Evolutionary conservation across 768 basidiomycete species (phyloP).

Genomic region (Serendipita sp.): DNA sequence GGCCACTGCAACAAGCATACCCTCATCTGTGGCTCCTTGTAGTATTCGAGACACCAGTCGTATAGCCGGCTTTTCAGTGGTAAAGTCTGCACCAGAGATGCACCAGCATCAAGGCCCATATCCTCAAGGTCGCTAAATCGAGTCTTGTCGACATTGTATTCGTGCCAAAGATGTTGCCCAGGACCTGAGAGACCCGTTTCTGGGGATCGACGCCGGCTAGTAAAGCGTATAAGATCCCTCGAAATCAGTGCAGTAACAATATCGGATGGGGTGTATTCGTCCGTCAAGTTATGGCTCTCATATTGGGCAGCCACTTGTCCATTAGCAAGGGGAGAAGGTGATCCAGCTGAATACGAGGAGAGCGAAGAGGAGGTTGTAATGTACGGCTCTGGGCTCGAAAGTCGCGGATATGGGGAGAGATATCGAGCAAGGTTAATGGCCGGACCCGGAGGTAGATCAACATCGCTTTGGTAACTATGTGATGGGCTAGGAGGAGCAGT

Average conservation of each 20-base stretch:
- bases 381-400: constrained; percentile 16
- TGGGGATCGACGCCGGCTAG: background rate
- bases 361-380: constrained; percentile 8
- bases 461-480: constrained; percentile 15
- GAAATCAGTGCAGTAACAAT: background rate
- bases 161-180: background rate
- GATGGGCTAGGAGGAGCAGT: constrained; percentile 21
- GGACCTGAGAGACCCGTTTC: background rate
- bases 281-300: constrained; percentile 16
- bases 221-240: background rate
- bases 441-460: constrained; percentile 50
- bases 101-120: background rate
- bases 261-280: constrained; percentile 2
- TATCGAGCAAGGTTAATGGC: constrained; percentile 65
- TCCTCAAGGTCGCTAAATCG: background rate
- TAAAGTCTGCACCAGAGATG: constrained; percentile 29
- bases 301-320: constrained; percentile 6
- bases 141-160: background rate
- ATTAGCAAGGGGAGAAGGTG: background rate
- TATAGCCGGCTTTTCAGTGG: constrained; percentile 86
- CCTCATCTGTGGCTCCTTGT: constrained; percentile 97
- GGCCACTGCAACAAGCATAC: constrained; percentile 26
- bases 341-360: background rate
- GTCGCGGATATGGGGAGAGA: constrained; percentile 44
- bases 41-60: constrained; percentile 95